These are phyloP conservation scores for Geoglossum cookeanum DNA, from an alignment of 2,329 filamentous ascomycete species.

Conservation along the genomic window DNA sequence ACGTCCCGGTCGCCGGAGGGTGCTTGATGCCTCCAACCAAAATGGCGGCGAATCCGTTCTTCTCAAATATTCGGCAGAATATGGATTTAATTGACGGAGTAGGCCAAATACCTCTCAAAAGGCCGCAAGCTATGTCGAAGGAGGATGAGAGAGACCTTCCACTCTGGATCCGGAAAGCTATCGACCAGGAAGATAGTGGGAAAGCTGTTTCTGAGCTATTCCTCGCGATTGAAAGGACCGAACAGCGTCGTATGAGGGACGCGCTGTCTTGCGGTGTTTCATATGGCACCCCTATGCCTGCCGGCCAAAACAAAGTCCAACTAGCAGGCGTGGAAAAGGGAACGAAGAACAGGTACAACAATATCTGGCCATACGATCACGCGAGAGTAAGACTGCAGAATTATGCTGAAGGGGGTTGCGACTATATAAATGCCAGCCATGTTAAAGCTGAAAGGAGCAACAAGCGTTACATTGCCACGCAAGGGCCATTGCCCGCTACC, in stretches of 20 bases:
- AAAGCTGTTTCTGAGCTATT: constrained; percentile 70
- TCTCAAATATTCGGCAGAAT: constrained; percentile 89
- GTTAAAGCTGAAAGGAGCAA: constrained; percentile 63
- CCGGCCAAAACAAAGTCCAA: constrained; percentile 35
- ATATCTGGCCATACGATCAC: constrained; percentile 93
- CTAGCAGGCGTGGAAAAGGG: constrained; percentile 91
- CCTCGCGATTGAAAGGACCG: constrained; percentile 60
- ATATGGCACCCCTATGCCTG: constrained; percentile 28
- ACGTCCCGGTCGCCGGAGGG: constrained; percentile 68
- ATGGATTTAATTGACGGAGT: constrained; percentile 89
- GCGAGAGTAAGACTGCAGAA: constrained; percentile 63
- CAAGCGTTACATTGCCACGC: constrained; percentile 88
- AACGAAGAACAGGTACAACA: constrained; percentile 90
- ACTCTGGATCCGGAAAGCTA: constrained; percentile 54
- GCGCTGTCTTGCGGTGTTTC: constrained; percentile 44
- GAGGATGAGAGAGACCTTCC: constrained; percentile 39
- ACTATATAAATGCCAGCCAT: constrained; percentile 92
- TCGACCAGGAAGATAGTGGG: constrained; percentile 49
- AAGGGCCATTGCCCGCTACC: constrained; percentile 80
- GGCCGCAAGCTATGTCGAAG: constrained; percentile 32
- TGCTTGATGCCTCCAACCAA: constrained; percentile 58
- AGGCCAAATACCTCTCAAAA: constrained; percentile 50
- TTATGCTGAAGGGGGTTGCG: constrained; percentile 49
- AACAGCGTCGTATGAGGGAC: constrained; percentile 84
- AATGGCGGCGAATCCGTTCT: constrained; percentile 69